Conservation (phyloP, 768 basidiomycete genomes). For the Hygrocybe coccinea region DNA sequence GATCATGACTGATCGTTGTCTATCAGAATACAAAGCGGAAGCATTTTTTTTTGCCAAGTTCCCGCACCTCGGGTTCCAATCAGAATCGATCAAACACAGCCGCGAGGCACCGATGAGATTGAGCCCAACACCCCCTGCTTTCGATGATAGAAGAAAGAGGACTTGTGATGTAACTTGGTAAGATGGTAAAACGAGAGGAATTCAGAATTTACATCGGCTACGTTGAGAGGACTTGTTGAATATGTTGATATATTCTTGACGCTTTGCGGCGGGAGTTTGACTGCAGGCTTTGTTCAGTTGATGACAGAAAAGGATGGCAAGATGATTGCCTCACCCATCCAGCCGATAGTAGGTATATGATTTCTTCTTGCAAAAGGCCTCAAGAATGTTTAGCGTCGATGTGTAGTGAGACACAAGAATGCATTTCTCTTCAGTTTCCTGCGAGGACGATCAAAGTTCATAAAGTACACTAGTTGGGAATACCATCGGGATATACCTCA, state of each 20-base stretch:
- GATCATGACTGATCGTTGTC: conserved; percentile 58
- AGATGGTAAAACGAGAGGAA: background rate
- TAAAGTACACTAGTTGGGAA: background rate
- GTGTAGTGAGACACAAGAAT: conserved; percentile 97
- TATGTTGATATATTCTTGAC: conserved; percentile 80
- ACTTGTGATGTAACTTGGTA: conserved; percentile 43
- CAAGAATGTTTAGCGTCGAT: conserved; percentile 86
- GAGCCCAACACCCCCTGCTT: conserved; percentile 87
- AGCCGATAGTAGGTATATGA: conserved; percentile 77
- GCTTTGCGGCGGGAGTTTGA: conserved; percentile 68
- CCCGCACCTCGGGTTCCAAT: conserved; percentile 85
- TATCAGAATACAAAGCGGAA: background rate
- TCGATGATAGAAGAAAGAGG: conserved; percentile 87
- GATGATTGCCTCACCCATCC: conserved; percentile 60
- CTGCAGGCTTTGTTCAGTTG: conserved; percentile 31
- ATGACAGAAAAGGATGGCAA: background rate
- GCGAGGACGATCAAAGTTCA: conserved; percentile 3
- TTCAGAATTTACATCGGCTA: conserved; percentile 56
- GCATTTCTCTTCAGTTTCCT: conserved; percentile 89
- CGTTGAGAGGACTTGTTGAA: conserved; percentile 80
- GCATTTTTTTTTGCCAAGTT: too few species aligned
- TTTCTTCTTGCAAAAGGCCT: conserved; percentile 74
- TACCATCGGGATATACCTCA: too few species aligned
- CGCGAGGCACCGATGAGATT: conserved; percentile 88
- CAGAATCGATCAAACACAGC: conserved; percentile 80